phyloP scores from a whole-genome alignment of 331 rosid genomes.

The Cydonia oblonga region DNA sequence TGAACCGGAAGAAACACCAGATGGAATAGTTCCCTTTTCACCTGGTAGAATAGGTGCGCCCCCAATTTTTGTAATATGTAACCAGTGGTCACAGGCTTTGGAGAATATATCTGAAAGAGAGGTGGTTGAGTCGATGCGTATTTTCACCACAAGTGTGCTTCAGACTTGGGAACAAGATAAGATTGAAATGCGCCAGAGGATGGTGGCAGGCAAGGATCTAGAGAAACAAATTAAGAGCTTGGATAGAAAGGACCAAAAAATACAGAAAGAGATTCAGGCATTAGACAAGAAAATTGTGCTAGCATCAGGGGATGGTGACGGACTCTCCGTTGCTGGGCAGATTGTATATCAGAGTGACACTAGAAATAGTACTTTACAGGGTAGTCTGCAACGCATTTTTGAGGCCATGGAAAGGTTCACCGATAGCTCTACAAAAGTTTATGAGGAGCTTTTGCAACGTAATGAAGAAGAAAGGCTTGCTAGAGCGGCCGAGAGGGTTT shows the following conservation, averaged over 20 bases:
- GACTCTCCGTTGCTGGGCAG: constrained; percentile 38
- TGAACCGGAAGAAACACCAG: constrained; percentile 81
- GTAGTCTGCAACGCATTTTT: constrained; percentile 65
- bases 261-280: constrained; percentile 72
- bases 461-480: constrained; percentile 44
- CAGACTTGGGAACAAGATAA: constrained; percentile 81
- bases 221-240: constrained; percentile 54
- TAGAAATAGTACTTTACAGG: constrained; percentile 52
- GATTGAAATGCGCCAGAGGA: constrained; percentile 51
- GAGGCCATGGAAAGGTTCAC: constrained; percentile 94
- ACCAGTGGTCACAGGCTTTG: constrained; percentile 89
- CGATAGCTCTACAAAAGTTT: constrained; percentile 39
- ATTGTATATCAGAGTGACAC: constrained; percentile 51
- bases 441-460: constrained; percentile 66
- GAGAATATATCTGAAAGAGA: constrained; percentile 76
- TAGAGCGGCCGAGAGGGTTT: constrained; percentile 27
- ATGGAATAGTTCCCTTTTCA: constrained; percentile 73
- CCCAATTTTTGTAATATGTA: constrained; percentile 71
- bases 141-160: constrained; percentile 51
- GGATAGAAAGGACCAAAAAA: constrained; percentile 68
- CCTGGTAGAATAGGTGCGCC: constrained; percentile 95
- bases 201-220: constrained; percentile 47
- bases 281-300: constrained; percentile 51
- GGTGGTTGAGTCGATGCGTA: constrained; percentile 69
- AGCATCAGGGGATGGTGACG: constrained; percentile 41